Evolutionary conservation across 345 rosid species (phyloP).

Genomic region (Kernera saxatilis): DNA sequence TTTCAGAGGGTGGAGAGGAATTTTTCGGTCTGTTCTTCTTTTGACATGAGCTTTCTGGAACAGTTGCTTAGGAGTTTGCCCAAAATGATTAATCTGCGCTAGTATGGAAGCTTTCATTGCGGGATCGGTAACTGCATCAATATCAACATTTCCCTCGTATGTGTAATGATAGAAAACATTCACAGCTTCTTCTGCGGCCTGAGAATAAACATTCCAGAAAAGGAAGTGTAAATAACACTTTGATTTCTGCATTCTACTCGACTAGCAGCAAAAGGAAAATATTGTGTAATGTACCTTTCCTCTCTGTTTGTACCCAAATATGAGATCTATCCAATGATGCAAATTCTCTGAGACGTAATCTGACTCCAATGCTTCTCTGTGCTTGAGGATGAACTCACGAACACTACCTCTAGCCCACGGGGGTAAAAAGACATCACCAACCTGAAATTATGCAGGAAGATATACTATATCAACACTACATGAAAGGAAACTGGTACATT

Average conservation of each 20-base stretch:
- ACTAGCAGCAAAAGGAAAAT: background rate
- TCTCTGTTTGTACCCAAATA: slow-evolving; percentile 95
- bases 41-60: slow-evolving; percentile 91
- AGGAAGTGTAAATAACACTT: slow-evolving; percentile 15
- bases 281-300: slow-evolving; percentile 68
- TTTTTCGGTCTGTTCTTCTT: slow-evolving; percentile 66
- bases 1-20: slow-evolving; percentile 84
- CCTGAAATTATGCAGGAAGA: slow-evolving; percentile 42
- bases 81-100: slow-evolving; percentile 98
- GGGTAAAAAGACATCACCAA: slow-evolving; percentile 84
- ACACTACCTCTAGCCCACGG: slow-evolving; percentile 97
- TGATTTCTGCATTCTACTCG: slow-evolving; percentile 10
- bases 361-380: slow-evolving; percentile 93
- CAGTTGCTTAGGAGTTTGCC: slow-evolving; percentile 98
- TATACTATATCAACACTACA: background rate
- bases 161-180: slow-evolving; percentile 99
- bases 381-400: slow-evolving; percentile 86
- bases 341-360: slow-evolving; percentile 93
- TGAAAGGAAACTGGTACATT: slow-evolving; percentile 4
- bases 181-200: slow-evolving; percentile 99
- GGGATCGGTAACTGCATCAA: slow-evolving; percentile 95
- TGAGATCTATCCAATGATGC: slow-evolving; percentile 99
- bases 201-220: slow-evolving; percentile 28
- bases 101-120: slow-evolving; percentile 99
- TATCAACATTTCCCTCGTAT: slow-evolving; percentile 98